Conservation (phyloP, 2,329 filamentous ascomycete genomes). For the Akanthomyces dipterigenus region DNA sequence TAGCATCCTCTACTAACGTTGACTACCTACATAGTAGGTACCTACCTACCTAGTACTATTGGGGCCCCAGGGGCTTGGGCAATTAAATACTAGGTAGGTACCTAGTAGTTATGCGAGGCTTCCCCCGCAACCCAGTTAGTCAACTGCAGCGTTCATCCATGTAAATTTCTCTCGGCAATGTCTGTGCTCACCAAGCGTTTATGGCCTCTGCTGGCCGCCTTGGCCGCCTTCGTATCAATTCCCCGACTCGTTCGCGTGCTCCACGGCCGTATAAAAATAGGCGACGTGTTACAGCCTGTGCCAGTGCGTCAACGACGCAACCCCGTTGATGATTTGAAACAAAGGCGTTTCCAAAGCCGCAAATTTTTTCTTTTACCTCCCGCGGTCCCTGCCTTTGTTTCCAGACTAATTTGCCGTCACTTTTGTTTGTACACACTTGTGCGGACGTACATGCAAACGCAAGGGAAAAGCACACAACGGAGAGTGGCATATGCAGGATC, state of each 20-base stretch:
- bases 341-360: slow-evolving; percentile 7
- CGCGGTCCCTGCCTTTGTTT: neutral
- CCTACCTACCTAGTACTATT: too few species aligned
- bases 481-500: slow-evolving; percentile 9
- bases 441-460: neutral
- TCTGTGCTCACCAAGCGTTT: slow-evolving; percentile 3
- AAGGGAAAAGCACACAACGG: neutral
- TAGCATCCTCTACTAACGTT: too few species aligned
- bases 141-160: neutral
- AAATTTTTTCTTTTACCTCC: neutral
- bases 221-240: neutral
- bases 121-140: neutral
- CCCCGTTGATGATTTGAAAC: slow-evolving; percentile 8
- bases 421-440: neutral
- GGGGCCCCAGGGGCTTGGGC: neutral
- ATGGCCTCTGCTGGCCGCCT: neutral
- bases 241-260: neutral
- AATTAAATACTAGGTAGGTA: too few species aligned
- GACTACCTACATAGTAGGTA: too few species aligned
- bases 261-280: neutral
- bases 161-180: neutral
- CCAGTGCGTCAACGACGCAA: neutral
- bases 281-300: slow-evolving; percentile 10
- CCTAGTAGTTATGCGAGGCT: neutral
- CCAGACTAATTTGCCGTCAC: neutral